A percentile compares a stretch with the other conserved stretches of the same genome.
These are phyloP conservation scores for Colletotrichum destructivum DNA, from an alignment of 2,329 filamentous ascomycete genomes.

Conservation along the genomic window DNA sequence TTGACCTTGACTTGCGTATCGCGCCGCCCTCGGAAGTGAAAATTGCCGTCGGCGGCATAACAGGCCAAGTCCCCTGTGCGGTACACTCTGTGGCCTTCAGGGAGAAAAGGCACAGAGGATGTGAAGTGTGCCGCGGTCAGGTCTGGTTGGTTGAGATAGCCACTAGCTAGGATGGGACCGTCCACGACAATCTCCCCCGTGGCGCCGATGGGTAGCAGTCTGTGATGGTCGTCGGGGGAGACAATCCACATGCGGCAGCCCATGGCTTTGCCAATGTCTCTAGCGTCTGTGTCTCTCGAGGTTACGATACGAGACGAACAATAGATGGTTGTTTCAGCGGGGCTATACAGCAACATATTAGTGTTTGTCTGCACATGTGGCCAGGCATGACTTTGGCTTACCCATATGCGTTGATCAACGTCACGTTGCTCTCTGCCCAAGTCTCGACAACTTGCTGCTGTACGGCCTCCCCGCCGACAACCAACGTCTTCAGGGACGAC, in stretches of 20 bases:
- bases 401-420: no score
- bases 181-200: conserved; percentile 46
- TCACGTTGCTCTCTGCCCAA: no score
- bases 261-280: conserved; percentile 44
- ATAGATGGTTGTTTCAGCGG: background rate
- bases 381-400: no score
- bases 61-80: background rate
- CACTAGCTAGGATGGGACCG: conserved; percentile 13
- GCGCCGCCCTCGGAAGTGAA: background rate
- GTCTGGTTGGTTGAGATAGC: background rate
- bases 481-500: no score
- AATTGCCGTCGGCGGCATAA: background rate
- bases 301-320: background rate
- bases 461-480: no score
- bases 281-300: background rate
- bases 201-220: conserved; percentile 43
- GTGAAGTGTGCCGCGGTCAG: background rate
- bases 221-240: conserved; percentile 39
- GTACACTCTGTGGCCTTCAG: background rate
- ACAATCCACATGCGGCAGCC: conserved; percentile 44
- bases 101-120: background rate
- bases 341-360: no score
- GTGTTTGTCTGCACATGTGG: no score
- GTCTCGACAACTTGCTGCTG: no score
- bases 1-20: background rate